A percentile compares a stretch with the other conserved stretches of the same genome.
These are phyloP conservation scores for Candida cerambycidarum DNA, from an alignment of 805 yeast genomes.

Conservation along the genomic window DNA sequence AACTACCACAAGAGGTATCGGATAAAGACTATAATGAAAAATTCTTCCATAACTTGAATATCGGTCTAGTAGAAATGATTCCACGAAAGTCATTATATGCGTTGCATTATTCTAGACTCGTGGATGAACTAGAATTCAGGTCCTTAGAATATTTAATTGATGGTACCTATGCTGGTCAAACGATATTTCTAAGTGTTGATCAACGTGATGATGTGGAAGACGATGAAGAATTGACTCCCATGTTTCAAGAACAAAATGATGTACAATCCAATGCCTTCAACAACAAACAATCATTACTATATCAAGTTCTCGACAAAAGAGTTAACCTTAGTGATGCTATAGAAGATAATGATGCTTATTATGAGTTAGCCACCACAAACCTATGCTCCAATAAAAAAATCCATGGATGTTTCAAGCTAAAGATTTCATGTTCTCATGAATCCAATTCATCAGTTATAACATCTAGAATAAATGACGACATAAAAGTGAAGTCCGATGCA, in stretches of 20 bases:
- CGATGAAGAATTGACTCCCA: conserved; percentile 10
- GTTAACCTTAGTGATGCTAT: conserved; percentile 28
- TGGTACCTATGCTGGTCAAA: conserved; percentile 49
- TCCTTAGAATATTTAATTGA: conserved; percentile 56
- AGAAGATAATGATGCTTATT: conserved; percentile 9
- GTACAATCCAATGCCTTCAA: conserved; percentile 28
- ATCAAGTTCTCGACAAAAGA: conserved; percentile 60
- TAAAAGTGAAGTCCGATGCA: conserved; percentile 44
- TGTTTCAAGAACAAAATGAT: background rate
- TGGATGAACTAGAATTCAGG: conserved; percentile 67
- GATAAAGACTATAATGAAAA: background rate
- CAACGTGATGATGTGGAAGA: conserved; percentile 35
- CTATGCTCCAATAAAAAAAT: conserved; percentile 62
- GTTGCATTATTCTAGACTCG: conserved; percentile 56
- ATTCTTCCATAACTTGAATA: conserved; percentile 23
- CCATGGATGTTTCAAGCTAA: conserved; percentile 50
- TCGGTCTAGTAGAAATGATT: conserved; percentile 25
- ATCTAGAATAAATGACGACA: conserved; percentile 54
- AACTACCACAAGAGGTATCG: no score
- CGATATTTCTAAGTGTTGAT: conserved; percentile 54
- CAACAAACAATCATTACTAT: conserved; percentile 43
- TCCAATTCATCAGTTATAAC: conserved; percentile 13
- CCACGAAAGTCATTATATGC: conserved; percentile 40
- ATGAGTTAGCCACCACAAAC: conserved; percentile 48
- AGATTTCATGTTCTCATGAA: conserved; percentile 26